These are phyloP conservation scores for Colletotrichum salicis DNA, from an alignment of 2,329 filamentous ascomycete genomes.

Conservation along the genomic window DNA sequence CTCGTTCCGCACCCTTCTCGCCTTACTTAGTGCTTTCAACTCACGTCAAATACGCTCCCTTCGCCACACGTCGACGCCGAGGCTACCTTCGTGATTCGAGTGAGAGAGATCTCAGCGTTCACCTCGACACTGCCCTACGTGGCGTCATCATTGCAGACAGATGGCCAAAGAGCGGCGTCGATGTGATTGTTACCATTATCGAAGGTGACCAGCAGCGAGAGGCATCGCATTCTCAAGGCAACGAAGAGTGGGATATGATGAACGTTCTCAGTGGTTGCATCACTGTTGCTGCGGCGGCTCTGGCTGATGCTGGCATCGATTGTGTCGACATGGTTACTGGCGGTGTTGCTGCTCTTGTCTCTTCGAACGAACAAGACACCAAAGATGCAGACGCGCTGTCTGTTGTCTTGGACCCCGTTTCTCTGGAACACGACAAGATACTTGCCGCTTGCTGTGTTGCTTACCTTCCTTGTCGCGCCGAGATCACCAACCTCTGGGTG, in stretches of 20 bases:
- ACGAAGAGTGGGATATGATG: constrained; percentile 87
- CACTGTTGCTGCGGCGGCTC: constrained; percentile 90
- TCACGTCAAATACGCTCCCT: constrained; percentile 96
- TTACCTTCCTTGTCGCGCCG: constrained; percentile 86
- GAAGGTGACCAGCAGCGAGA: constrained; percentile 88
- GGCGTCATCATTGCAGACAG: constrained; percentile 92
- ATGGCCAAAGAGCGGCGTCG: constrained; percentile 99
- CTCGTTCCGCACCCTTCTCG: constrained; percentile 89
- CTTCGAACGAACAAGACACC: constrained; percentile 38
- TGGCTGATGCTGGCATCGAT: constrained; percentile 95
- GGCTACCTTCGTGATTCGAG: constrained; percentile 87
- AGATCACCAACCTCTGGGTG: constrained; percentile 94
- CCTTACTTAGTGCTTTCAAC: constrained; percentile 92
- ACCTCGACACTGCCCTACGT: constrained; percentile 89
- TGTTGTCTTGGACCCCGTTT: constrained; percentile 82
- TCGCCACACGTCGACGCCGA: constrained; percentile 83
- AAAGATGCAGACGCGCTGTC: constrained; percentile 22
- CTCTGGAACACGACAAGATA: constrained; percentile 81
- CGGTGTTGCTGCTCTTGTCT: constrained; percentile 85
- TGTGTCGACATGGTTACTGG: constrained; percentile 91
- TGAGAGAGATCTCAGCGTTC: constrained; percentile 89
- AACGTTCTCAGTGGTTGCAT: constrained; percentile 92
- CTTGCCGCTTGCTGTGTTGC: constrained; percentile 88
- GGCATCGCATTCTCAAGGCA: constrained; percentile 57
- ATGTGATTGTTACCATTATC: constrained; percentile 90